A percentile compares a stretch with the other conserved stretches of the same genome.
Conservation (phyloP, 352 stramenopile species). For the Elongisporangium prolatum region DNA sequence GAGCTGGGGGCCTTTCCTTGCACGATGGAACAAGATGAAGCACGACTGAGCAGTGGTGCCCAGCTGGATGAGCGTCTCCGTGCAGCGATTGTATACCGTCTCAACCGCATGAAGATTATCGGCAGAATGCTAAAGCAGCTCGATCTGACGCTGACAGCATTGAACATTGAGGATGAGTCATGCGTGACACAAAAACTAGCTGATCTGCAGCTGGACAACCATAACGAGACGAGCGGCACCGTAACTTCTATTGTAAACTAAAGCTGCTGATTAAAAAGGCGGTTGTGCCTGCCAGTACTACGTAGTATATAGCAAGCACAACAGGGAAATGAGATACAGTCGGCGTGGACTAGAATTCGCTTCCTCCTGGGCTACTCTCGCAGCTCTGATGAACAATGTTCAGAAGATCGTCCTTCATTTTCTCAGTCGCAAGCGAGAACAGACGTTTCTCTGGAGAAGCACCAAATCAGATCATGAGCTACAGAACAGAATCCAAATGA, state of each 20-base stretch:
- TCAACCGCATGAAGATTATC: conserved; percentile 39
- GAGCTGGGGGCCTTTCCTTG: conserved; percentile 15
- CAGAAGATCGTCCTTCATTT: conserved; percentile 48
- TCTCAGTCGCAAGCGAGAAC: conserved; percentile 52
- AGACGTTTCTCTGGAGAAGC: conserved; percentile 48
- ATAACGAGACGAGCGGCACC: not conserved
- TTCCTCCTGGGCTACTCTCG: conserved; percentile 6
- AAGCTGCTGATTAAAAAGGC: not conserved
- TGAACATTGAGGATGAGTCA: not conserved
- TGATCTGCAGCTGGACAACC: not conserved
- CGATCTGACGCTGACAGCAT: conserved; percentile 20
- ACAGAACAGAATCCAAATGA: not conserved
- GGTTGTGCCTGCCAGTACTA: not conserved
- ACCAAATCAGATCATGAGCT: not conserved
- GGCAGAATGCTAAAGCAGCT: conserved; percentile 28
- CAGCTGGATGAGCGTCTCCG: conserved; percentile 19
- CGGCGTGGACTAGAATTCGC: not conserved
- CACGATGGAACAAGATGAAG: conserved; percentile 19
- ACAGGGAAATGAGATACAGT: not conserved
- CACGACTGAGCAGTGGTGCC: conserved; percentile 11
- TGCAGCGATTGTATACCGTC: conserved; percentile 42
- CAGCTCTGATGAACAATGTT: conserved; percentile 41
- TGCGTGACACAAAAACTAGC: not conserved
- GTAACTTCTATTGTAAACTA: not conserved
- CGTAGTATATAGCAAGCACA: not conserved